Percentiles rank a stretch among this genome's conserved stretches.
Conservation (phyloP, 345 rosid genomes). For the Salix suchowensis region DNA sequence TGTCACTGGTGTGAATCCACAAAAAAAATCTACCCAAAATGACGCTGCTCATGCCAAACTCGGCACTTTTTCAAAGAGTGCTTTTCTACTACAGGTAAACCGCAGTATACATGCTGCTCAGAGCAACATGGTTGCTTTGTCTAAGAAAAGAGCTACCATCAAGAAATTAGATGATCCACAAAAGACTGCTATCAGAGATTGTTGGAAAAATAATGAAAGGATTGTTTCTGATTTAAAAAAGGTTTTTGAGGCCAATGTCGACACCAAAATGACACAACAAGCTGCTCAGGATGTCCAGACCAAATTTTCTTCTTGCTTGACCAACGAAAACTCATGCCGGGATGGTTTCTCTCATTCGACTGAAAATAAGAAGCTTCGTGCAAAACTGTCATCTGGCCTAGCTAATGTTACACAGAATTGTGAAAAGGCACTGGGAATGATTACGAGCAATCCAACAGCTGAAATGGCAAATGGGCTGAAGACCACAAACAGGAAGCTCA, state of each 20-base stretch:
- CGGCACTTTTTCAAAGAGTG: no score
- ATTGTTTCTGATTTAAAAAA: conserved; percentile 61
- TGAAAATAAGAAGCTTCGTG: conserved; percentile 26
- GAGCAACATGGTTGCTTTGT: conserved; percentile 1
- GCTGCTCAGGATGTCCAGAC: conserved; percentile 54
- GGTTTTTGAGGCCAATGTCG: conserved; percentile 41
- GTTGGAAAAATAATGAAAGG: conserved; percentile 65
- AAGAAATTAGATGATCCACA: conserved; percentile 35
- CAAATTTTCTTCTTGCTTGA: conserved; percentile 65
- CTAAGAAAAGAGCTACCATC: no score
- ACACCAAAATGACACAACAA: conserved; percentile 46
- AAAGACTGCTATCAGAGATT: conserved; percentile 66
- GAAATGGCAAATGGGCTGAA: conserved; percentile 39
- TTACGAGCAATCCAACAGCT: conserved; percentile 46
- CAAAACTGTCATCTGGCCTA: conserved; percentile 28
- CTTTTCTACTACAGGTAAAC: not conserved
- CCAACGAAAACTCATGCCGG: conserved; percentile 69
- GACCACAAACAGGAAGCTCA: conserved; percentile 37
- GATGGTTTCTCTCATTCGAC: conserved; percentile 67
- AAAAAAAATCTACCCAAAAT: not conserved
- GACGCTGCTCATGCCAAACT: conserved; percentile 38
- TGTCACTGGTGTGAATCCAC: conserved; percentile 34
- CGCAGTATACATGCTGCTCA: conserved; percentile 15
- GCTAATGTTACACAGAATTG: conserved; percentile 46
- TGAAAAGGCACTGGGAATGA: conserved; percentile 46